Conservation (phyloP, 116 monocot genomes). For the Phalaenopsis hybrid region DNA sequence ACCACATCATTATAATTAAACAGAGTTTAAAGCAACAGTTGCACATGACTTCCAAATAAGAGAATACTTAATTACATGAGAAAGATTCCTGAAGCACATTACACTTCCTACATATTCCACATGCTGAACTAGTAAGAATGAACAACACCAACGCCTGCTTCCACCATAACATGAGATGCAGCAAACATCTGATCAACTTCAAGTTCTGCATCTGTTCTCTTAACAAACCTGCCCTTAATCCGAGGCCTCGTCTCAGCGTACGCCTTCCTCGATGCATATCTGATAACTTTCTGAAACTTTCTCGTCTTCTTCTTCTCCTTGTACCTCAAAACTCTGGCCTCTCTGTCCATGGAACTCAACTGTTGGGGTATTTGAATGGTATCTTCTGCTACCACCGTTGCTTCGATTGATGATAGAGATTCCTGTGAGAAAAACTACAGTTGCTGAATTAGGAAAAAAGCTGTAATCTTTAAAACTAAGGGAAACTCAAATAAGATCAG, state of each 20-base stretch:
- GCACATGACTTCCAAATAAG: neutral
- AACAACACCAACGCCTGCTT: slow-evolving; percentile 31
- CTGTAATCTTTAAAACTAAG: no score
- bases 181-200: slow-evolving; percentile 52
- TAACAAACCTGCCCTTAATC: slow-evolving; percentile 66
- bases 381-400: slow-evolving; percentile 30
- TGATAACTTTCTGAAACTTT: slow-evolving; percentile 69
- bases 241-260: slow-evolving; percentile 66
- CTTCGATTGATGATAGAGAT: slow-evolving; percentile 51
- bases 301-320: slow-evolving; percentile 73
- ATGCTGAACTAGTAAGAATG: slow-evolving; percentile 31
- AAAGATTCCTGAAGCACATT: neutral
- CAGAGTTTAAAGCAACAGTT: neutral
- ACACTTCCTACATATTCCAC: neutral
- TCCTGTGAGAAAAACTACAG: slow-evolving; percentile 22
- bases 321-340: slow-evolving; percentile 68
- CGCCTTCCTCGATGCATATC: slow-evolving; percentile 75
- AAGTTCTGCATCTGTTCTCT: slow-evolving; percentile 38
- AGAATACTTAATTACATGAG: neutral
- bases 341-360: slow-evolving; percentile 43
- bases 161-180: slow-evolving; percentile 16
- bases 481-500: no score
- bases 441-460: no score
- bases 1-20: no score
- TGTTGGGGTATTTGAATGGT: slow-evolving; percentile 23